phyloP scores from a whole-genome alignment of 2,329 filamentous ascomycete species.

The Spiromastix sp. region DNA sequence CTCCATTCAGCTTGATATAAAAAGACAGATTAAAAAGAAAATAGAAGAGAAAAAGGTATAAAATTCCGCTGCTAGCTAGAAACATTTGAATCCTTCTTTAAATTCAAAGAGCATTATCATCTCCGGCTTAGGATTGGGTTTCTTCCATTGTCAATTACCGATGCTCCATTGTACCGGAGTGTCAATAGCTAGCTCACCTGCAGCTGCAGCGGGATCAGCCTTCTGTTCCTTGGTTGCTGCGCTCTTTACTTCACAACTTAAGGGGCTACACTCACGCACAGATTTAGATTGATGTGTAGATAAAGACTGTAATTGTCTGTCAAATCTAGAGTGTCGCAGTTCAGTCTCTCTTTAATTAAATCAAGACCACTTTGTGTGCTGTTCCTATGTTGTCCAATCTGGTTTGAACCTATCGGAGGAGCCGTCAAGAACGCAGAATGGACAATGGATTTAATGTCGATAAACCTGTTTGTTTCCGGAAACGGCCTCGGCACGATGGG shows the following conservation, averaged over 20 bases:
- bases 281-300: too few species aligned
- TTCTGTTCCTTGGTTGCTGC: too few species aligned
- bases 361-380: too few species aligned
- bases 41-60: background rate
- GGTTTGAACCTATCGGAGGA: background rate
- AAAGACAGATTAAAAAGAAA: background rate
- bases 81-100: background rate
- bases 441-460: background rate
- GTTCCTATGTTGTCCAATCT: background rate
- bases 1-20: background rate
- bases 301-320: too few species aligned
- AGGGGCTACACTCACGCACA: too few species aligned
- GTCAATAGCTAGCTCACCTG: too few species aligned
- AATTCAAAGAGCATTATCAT: background rate
- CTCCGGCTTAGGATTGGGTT: slow-evolving; percentile 16
- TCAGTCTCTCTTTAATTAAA: too few species aligned
- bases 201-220: too few species aligned
- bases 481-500: background rate
- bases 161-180: too few species aligned
- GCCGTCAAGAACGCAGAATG: background rate
- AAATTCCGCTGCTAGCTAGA: background rate
- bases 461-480: background rate
- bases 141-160: too few species aligned
- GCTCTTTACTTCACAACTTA: too few species aligned
- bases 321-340: too few species aligned